A percentile compares a stretch with the other conserved stretches of the same genome.
These are phyloP conservation scores for Lactarius deliciosus DNA, from an alignment of 768 basidiomycete genomes.

Conservation along the genomic window DNA sequence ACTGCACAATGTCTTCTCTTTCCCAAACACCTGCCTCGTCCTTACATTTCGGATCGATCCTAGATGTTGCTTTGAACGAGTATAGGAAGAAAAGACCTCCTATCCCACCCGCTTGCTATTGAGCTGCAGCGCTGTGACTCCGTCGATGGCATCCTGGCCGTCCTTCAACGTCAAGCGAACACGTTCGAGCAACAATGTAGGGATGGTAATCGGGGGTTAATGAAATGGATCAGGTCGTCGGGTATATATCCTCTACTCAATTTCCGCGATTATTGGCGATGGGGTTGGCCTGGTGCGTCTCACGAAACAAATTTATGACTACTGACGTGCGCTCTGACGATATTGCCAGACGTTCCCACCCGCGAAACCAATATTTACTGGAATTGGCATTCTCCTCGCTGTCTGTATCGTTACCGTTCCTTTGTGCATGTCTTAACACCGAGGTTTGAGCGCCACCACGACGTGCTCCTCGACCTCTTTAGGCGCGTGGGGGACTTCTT, in stretches of 20 bases:
- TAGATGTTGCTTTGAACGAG: not conserved
- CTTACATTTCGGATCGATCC: not conserved
- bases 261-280: not conserved
- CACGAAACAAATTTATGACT: not conserved
- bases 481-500: not conserved
- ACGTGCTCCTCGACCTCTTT: not conserved
- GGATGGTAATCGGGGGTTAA: not conserved
- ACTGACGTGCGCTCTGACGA: not conserved
- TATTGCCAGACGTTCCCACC: slow-evolving; percentile 6
- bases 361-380: not conserved
- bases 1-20: not conserved
- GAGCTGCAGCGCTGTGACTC: not conserved
- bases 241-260: not conserved
- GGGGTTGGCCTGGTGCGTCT: not conserved
- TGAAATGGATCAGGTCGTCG: not conserved
- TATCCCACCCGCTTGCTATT: not conserved
- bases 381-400: not conserved
- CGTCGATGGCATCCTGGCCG: not conserved
- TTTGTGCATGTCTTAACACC: not conserved
- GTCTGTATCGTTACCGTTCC: not conserved
- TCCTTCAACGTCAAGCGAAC: not conserved
- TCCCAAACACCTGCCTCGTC: not conserved
- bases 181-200: not conserved
- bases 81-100: not conserved
- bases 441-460: not conserved